Conservation (phyloP, 768 basidiomycete species). For the Mrakia blollopis region DNA sequence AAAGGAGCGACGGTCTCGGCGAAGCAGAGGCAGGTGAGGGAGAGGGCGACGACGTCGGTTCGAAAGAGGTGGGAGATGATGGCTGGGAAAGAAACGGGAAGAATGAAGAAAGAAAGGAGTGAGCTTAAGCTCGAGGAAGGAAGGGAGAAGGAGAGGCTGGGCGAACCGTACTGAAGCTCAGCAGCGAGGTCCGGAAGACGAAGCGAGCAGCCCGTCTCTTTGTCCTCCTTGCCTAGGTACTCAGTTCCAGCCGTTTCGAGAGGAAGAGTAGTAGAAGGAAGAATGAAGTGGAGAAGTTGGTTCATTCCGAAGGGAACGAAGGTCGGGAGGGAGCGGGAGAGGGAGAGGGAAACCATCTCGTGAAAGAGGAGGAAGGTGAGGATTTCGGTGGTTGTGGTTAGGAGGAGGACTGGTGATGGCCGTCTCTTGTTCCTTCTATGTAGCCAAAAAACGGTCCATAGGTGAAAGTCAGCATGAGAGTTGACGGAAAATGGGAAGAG, state of each 20-base stretch:
- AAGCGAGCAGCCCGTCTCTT: background rate
- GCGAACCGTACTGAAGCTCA: background rate
- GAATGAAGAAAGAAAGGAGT: background rate
- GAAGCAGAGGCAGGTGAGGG: background rate
- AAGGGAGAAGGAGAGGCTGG: background rate
- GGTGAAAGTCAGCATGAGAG: background rate
- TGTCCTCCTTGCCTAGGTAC: background rate
- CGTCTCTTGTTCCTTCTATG: background rate
- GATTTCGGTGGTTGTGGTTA: background rate
- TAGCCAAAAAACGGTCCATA: background rate
- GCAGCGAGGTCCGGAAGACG: conserved; percentile 2
- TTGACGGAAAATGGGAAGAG: background rate
- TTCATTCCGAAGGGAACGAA: background rate
- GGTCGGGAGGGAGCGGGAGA: background rate
- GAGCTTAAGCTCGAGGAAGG: background rate
- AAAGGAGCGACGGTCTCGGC: background rate
- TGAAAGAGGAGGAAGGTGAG: background rate
- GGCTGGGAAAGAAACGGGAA: background rate
- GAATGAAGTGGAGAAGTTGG: background rate
- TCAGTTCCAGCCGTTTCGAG: background rate
- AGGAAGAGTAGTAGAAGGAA: background rate
- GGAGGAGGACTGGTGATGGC: background rate
- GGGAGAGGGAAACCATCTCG: background rate
- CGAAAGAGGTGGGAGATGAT: conserved; percentile 8
- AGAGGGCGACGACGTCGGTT: background rate